phyloP scores from a whole-genome alignment of 495 filamentous ascomycete genomes.

The Penicillium longicatenatum region DNA sequence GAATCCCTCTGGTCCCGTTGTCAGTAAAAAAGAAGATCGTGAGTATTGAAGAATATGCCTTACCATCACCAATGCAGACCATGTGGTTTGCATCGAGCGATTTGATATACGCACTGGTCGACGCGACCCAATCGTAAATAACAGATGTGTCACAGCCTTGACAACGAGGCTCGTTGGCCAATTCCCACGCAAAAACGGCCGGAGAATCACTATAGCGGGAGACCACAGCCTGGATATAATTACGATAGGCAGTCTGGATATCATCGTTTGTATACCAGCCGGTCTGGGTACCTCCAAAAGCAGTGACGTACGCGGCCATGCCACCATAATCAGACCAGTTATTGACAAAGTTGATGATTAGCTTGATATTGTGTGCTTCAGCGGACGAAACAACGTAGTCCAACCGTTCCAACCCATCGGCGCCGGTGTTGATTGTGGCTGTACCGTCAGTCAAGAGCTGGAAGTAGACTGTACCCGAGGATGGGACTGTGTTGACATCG shows the following conservation, averaged over 20 bases:
- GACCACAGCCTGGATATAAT: constrained; percentile 65
- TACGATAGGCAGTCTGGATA: constrained; percentile 61
- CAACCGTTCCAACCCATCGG: constrained; percentile 65
- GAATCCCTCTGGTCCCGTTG: constrained; percentile 35
- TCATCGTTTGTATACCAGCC: constrained; percentile 59
- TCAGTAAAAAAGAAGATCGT: background rate
- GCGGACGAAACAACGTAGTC: constrained; percentile 68
- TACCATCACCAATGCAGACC: constrained; percentile 64
- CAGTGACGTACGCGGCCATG: constrained; percentile 61
- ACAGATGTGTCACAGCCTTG: constrained; percentile 58
- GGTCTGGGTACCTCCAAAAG: constrained; percentile 57
- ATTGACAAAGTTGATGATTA: constrained; percentile 61
- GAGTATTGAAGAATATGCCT: background rate
- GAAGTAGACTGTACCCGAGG: constrained; percentile 56
- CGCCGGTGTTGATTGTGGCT: constrained; percentile 66
- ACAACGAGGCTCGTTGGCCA: constrained; percentile 72
- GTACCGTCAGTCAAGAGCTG: constrained; percentile 55
- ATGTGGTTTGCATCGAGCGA: constrained; percentile 63
- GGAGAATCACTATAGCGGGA: constrained; percentile 56
- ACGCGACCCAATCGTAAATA: constrained; percentile 63
- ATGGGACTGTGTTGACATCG: constrained; percentile 54
- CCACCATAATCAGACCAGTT: constrained; percentile 68
- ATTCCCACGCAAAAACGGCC: constrained; percentile 71
- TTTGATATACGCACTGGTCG: constrained; percentile 64
- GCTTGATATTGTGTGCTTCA: constrained; percentile 57